Evolutionary conservation across 2,329 filamentous ascomycete species (phyloP).

Genomic region (Verticillium tricorpus): DNA sequence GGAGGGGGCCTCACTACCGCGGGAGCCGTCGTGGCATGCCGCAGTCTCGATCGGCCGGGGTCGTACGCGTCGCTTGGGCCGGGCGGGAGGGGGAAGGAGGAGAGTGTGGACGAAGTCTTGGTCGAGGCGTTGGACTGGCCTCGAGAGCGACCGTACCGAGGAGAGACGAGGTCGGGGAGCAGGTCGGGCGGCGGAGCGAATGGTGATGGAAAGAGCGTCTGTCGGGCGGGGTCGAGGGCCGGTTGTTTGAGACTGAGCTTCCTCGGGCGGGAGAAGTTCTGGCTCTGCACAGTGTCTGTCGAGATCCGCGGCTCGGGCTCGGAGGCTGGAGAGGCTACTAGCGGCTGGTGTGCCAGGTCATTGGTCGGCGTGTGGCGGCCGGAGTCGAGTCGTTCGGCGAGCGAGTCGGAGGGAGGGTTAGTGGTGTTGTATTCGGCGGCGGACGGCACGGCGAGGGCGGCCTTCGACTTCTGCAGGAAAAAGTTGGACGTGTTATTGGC

Average conservation of each 20-base stretch:
- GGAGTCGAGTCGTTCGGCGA: constrained; percentile 11
- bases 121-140: constrained; percentile 30
- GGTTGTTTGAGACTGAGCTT: constrained; percentile 47
- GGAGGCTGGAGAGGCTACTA: constrained; percentile 16
- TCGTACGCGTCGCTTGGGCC: constrained; percentile 34
- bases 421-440: constrained; percentile 16
- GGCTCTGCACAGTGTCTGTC: constrained; percentile 23
- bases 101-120: constrained; percentile 31
- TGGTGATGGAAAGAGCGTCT: constrained; percentile 15
- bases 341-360: constrained; percentile 1
- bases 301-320: constrained; percentile 17
- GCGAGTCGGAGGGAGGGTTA: constrained; percentile 26
- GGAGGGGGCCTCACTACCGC: constrained; percentile 21
- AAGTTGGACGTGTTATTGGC: constrained; percentile 15
- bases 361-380: constrained; percentile 13
- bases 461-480: constrained; percentile 8
- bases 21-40: constrained; percentile 20
- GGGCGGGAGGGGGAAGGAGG: constrained; percentile 35
- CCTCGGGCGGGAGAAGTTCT: constrained; percentile 58
- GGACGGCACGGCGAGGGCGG: constrained; percentile 18
- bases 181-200: constrained; percentile 14
- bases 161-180: constrained; percentile 16
- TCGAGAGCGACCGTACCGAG: constrained; percentile 30
- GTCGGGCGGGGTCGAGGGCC: constrained; percentile 26
- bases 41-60: constrained; percentile 21